Conservation (phyloP, 2,329 filamentous ascomycete genomes). For the Paecilomyces fulvus region DNA sequence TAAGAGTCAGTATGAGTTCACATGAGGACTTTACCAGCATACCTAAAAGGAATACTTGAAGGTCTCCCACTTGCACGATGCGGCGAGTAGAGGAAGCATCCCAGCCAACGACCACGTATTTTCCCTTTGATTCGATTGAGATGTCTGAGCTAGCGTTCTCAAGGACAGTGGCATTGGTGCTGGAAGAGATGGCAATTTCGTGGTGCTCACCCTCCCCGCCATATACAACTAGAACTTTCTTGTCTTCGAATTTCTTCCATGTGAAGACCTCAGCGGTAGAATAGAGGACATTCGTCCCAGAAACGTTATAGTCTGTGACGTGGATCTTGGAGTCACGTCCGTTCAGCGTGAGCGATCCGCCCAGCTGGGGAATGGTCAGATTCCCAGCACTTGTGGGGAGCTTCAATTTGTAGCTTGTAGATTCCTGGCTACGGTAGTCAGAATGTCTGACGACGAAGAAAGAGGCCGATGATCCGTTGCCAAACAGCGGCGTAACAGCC, state of each 20-base stretch:
- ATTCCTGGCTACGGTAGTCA: slow-evolving; percentile 51
- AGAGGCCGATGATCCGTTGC: slow-evolving; percentile 43
- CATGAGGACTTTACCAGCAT: slow-evolving; percentile 9
- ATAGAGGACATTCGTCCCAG: slow-evolving; percentile 33
- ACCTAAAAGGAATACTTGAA: slow-evolving; percentile 50
- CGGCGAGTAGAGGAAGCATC: slow-evolving; percentile 42
- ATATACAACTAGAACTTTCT: slow-evolving; percentile 40
- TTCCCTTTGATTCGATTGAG: slow-evolving; percentile 18
- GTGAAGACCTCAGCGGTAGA: slow-evolving; percentile 39
- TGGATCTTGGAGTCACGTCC: slow-evolving; percentile 39
- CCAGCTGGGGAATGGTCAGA: slow-evolving; percentile 34
- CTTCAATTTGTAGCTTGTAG: slow-evolving; percentile 55
- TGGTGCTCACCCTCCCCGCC: slow-evolving; percentile 33
- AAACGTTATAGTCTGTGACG: slow-evolving; percentile 34
- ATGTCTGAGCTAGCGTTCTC: slow-evolving; percentile 26
- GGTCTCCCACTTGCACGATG: slow-evolving; percentile 30
- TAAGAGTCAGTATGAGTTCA: slow-evolving; percentile 7
- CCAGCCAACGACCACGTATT: slow-evolving; percentile 41
- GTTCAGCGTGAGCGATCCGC: slow-evolving; percentile 28
- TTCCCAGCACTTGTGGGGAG: slow-evolving; percentile 38
- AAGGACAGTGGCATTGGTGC: slow-evolving; percentile 17
- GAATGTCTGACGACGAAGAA: slow-evolving; percentile 63
- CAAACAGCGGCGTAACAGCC: slow-evolving; percentile 54
- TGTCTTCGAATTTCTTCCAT: slow-evolving; percentile 51
- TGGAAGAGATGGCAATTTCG: slow-evolving; percentile 30